These are phyloP conservation scores for Fraxinus ornus DNA, from an alignment of 305 asterid genomes.

Conservation along the genomic window DNA sequence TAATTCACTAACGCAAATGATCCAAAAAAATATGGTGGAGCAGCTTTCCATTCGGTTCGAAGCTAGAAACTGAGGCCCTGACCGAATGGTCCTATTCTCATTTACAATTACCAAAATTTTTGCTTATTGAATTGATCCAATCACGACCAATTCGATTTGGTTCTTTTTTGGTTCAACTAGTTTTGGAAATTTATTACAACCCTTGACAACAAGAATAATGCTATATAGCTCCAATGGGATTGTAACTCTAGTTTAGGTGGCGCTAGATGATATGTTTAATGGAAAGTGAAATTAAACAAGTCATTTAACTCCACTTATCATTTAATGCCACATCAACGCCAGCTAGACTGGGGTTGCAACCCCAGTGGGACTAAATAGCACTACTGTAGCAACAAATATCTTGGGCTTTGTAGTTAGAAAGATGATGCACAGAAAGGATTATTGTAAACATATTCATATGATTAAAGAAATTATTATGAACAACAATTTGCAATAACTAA, in stretches of 20 bases:
- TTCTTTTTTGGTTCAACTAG: neutral
- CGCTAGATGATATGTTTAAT: too few relatives aligned
- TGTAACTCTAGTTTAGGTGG: too few relatives aligned
- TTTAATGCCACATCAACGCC: too few relatives aligned
- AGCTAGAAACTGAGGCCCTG: neutral
- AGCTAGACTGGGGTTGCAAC: too few relatives aligned
- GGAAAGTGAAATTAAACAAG: too few relatives aligned
- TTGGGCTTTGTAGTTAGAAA: neutral
- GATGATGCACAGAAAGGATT: neutral
- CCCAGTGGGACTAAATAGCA: too few relatives aligned
- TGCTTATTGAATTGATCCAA: neutral
- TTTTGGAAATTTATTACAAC: neutral
- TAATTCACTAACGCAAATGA: neutral
- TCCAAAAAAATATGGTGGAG: neutral
- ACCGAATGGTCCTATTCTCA: neutral
- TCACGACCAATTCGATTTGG: neutral
- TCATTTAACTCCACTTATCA: too few relatives aligned
- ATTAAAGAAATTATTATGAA: neutral
- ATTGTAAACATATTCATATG: neutral
- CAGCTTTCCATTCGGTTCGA: neutral
- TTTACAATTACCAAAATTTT: neutral
- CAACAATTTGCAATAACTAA: neutral
- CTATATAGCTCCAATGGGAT: too few relatives aligned
- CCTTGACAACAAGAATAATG: too few relatives aligned
- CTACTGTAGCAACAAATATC: neutral